Conservation (phyloP, 352 stramenopile genomes). For the Phytophthora meadii region DNA sequence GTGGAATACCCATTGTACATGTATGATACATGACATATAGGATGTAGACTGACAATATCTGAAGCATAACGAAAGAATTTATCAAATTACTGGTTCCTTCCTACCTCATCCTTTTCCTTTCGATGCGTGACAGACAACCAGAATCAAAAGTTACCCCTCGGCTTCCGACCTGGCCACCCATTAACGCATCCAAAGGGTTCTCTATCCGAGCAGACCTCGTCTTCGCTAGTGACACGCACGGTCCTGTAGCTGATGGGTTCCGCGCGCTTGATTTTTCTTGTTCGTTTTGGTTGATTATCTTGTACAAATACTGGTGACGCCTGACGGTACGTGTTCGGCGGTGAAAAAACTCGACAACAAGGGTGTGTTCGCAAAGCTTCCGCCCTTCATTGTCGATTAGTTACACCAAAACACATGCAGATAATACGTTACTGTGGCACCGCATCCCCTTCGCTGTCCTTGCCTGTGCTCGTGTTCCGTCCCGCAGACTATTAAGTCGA, state of each 20-base stretch:
- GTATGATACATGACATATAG: too few species aligned
- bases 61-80: conserved; percentile 42
- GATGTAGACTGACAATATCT: too few species aligned
- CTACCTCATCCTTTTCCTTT: conserved; percentile 37
- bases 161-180: conserved; percentile 28
- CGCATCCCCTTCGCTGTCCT: conserved; percentile 36
- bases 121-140: conserved; percentile 16
- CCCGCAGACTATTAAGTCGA: conserved; percentile 41
- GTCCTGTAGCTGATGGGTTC: conserved; percentile 20
- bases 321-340: conserved; percentile 29
- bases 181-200: conserved; percentile 23
- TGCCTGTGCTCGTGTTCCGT: conserved; percentile 32
- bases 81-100: conserved; percentile 47
- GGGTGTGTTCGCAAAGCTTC: conserved; percentile 28
- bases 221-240: conserved; percentile 13
- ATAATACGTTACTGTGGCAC: conserved; percentile 57
- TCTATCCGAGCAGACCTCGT: conserved; percentile 41
- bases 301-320: conserved; percentile 51
- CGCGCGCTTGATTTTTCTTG: conserved; percentile 40
- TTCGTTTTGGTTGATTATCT: conserved; percentile 47
- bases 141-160: conserved; percentile 45
- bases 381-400: conserved; percentile 42
- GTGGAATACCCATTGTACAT: too few species aligned
- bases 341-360: conserved; percentile 34
- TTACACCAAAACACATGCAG: conserved; percentile 52